phyloP scores from a whole-genome alignment of 805 yeast genomes.

The Pichia pseudocactophila region DNA sequence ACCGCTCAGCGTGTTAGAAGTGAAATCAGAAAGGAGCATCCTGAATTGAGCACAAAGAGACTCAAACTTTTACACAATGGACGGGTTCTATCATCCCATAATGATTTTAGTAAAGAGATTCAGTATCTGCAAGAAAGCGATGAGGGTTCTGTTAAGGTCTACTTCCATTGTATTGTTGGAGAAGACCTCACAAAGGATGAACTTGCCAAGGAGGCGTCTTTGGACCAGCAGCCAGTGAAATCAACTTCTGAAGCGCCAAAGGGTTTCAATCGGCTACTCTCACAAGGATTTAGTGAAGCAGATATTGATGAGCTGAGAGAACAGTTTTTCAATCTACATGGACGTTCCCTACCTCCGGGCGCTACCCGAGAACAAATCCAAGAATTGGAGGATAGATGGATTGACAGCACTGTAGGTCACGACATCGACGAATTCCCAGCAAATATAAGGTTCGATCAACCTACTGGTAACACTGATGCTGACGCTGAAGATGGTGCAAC shows the following conservation, averaged over 20 bases:
- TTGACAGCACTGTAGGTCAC: slow-evolving; percentile 62
- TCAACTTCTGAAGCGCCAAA: slow-evolving; percentile 59
- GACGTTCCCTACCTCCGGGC: slow-evolving; percentile 29
- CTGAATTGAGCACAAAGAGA: slow-evolving; percentile 32
- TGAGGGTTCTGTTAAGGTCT: slow-evolving; percentile 32
- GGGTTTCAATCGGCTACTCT: slow-evolving; percentile 77
- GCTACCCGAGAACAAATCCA: slow-evolving; percentile 45
- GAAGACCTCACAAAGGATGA: slow-evolving; percentile 48
- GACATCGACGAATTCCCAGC: slow-evolving; percentile 40
- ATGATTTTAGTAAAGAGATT: slow-evolving; percentile 46
- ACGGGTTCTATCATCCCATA: slow-evolving; percentile 46
- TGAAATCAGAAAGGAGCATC: slow-evolving; percentile 31
- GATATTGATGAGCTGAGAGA: slow-evolving; percentile 65
- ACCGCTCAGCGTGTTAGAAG: slow-evolving; percentile 33
- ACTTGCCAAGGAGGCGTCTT: slow-evolving; percentile 47
- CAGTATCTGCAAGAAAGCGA: slow-evolving; percentile 18
- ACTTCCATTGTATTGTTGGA: slow-evolving; percentile 75
- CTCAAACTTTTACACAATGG: slow-evolving; percentile 65
- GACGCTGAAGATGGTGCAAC: slow-evolving; percentile 8
- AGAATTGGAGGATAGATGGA: slow-evolving; percentile 81
- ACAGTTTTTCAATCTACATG: slow-evolving; percentile 68
- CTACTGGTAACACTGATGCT: slow-evolving; percentile 1
- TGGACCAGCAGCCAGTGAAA: slow-evolving; percentile 46
- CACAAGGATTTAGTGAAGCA: slow-evolving; percentile 74
- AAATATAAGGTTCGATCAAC: slow-evolving; percentile 13